Conservation (phyloP, 2,329 filamentous ascomycete genomes). For the Aspergillus sp. region DNA sequence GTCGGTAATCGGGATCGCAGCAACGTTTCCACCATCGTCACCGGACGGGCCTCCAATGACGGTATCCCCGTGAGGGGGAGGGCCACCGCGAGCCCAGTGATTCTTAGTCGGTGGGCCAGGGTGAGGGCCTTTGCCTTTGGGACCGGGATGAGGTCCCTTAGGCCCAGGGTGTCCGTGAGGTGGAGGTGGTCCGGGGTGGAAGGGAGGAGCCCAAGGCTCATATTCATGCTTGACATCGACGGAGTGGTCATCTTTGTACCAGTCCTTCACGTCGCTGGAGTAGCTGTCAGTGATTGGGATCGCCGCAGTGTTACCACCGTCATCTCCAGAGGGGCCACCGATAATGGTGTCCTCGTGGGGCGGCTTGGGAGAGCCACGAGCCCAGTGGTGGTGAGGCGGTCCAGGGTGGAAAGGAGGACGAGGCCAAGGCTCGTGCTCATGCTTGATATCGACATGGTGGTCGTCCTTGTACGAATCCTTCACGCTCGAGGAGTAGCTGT, state of each 20-base stretch:
- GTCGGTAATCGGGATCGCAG: constrained; percentile 5
- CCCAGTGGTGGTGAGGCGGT: too few relatives aligned
- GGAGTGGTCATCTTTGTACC: constrained; percentile 17
- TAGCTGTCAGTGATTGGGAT: constrained; percentile 10
- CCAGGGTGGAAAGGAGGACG: too few relatives aligned
- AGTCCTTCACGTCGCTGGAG: constrained; percentile 10
- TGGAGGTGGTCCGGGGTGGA: too few relatives aligned
- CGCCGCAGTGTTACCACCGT: constrained; percentile 9
- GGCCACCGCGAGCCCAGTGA: too few relatives aligned
- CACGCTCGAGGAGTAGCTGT: not conserved
- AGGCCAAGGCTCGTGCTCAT: too few relatives aligned
- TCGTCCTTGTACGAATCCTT: not conserved
- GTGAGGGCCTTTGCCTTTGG: constrained; percentile 4
- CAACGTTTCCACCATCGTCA: constrained; percentile 11
- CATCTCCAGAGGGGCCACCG: constrained; percentile 5
- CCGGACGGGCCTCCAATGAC: not conserved
- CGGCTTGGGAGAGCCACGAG: too few relatives aligned
- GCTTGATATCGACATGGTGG: too few relatives aligned
- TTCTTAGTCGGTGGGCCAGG: too few relatives aligned
- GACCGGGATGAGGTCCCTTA: constrained; percentile 2
- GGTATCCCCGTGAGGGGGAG: too few relatives aligned
- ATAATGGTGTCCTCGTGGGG: not conserved
- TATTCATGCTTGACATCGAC: constrained; percentile 11
- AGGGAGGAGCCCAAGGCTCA: constrained; percentile 1
- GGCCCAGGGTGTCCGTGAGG: not conserved